Base-by-base conservation (phyloP, 129 eudicot genomes). In the Centella asiatica region DNA sequence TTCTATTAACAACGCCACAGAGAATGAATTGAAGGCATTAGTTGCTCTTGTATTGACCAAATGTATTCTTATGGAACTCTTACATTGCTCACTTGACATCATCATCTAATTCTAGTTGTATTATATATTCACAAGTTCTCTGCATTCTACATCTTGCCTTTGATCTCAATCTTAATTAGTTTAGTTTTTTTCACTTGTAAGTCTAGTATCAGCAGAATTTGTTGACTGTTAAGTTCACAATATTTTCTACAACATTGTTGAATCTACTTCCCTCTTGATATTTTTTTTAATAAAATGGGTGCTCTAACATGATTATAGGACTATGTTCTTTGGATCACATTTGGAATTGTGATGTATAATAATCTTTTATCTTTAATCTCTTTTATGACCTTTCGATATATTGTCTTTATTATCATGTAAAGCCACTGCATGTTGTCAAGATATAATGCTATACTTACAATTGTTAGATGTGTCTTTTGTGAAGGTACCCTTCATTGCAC, bases 401-500 rank as follows among this genome's bases (percentile, higher is more conserved):
- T 20, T 12, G 20, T 31, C 8, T 36, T 32, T 6, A 37, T 36
- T 2, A 7, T n/a, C n/a, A n/a, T n/a, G n/a, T n/a, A n/a, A n/a
- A n/a, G n/a, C n/a, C 13, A 44, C 37, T 22, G 6, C 32, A 33
- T 48, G 22, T 14, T 1, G 1, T 22, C 50, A 34, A 51, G 14
- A 31, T 44, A n/a, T 52, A 5, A 9, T 52, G 19, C 28, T 42
- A 27, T 53, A 2, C 24, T 44, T 47, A 53, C 20, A 1, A 14
- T 71, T 28, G 55, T 40, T 50, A 3, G 19, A 6, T 25, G 44
- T 51, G 42, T 47, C 26, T 31, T 74, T 31, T 70, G 15, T 85
- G 67, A 67, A 93, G 99, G 95, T 88, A 93, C 72, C 96, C 95
- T 0, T 44, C 86, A 55, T 49, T 93, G 80, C 99, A 93, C 72